A percentile compares a stretch with the other conserved stretches of the same genome.
These are phyloP conservation scores for Neofusicoccum umdonicola DNA, from an alignment of 2,329 filamentous ascomycete species.

Conservation along the genomic window DNA sequence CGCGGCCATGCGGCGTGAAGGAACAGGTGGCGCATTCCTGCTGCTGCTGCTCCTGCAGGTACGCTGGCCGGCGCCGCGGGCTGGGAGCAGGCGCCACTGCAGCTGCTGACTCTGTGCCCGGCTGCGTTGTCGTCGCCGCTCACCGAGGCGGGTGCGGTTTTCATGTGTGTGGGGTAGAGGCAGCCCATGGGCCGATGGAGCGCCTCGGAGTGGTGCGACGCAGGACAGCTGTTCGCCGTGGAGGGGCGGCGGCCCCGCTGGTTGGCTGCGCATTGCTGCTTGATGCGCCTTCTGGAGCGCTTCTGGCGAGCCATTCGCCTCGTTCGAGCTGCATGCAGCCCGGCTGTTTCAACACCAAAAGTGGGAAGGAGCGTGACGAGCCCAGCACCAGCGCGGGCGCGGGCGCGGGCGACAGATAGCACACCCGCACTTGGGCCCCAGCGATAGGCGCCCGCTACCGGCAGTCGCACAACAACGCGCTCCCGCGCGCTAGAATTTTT, in stretches of 20 bases:
- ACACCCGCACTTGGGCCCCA: not conserved
- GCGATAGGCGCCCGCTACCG: conserved; percentile 12
- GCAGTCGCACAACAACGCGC: conserved; percentile 12
- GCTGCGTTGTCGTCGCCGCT: conserved; percentile 5
- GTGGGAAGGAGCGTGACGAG: not conserved
- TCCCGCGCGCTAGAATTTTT: conserved; percentile 1
- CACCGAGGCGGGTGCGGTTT: conserved; percentile 1
- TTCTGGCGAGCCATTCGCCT: conserved; percentile 1
- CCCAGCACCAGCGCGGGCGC: not conserved
- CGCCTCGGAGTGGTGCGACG: conserved; percentile 10
- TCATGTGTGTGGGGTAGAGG: conserved; percentile 7
- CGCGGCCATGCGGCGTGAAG: not conserved
- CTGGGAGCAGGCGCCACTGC: not conserved
- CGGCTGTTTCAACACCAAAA: conserved; percentile 11
- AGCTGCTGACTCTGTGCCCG: not conserved
- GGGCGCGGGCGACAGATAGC: not conserved
- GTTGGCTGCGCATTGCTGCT: not conserved
- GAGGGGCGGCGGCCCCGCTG: conserved; percentile 11
- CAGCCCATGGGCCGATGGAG: conserved; percentile 6
- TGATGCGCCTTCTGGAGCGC: not conserved
- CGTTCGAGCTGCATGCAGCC: conserved; percentile 6
- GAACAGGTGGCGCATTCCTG: not conserved
- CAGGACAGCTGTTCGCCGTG: conserved; percentile 8
- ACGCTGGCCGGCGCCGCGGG: not conserved
- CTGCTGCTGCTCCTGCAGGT: not conserved